These are phyloP conservation scores for Geranium brycei DNA, from an alignment of 345 rosid genomes.

Conservation along the genomic window DNA sequence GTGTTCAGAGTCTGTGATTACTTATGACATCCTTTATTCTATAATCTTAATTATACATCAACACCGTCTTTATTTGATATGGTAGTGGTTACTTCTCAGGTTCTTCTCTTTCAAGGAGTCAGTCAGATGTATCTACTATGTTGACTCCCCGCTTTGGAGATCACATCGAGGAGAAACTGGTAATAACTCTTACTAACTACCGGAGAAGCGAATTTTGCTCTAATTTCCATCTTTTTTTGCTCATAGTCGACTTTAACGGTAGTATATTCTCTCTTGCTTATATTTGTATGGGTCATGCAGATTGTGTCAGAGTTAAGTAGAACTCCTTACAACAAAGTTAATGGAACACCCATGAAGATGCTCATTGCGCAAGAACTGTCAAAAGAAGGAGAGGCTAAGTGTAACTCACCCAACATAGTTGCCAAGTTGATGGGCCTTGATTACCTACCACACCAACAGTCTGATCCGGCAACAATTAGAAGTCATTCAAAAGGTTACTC, in stretches of 20 bases:
- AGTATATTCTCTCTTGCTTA: slow-evolving; percentile 8
- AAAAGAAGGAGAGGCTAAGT: slow-evolving; percentile 50
- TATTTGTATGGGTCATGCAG: slow-evolving; percentile 24
- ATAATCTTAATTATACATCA: too few species aligned
- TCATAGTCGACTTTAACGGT: background rate
- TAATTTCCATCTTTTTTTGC: background rate
- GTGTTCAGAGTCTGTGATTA: background rate
- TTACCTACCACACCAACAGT: slow-evolving; percentile 48
- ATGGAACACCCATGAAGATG: slow-evolving; percentile 67
- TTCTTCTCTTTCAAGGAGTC: slow-evolving; percentile 58
- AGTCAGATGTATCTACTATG: slow-evolving; percentile 51
- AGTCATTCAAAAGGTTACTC: slow-evolving; percentile 44
- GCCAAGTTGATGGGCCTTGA: slow-evolving; percentile 99
- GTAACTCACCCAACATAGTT: slow-evolving; percentile 54
- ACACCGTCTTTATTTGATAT: too few species aligned
- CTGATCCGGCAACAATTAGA: slow-evolving; percentile 31
- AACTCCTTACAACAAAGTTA: slow-evolving; percentile 43
- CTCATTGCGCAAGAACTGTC: slow-evolving; percentile 80
- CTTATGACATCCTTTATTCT: slow-evolving; percentile 3
- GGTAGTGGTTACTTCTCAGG: slow-evolving; percentile 16
- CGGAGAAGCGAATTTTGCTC: slow-evolving; percentile 7
- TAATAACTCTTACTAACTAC: slow-evolving; percentile 16
- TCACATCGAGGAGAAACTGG: slow-evolving; percentile 55
- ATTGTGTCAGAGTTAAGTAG: slow-evolving; percentile 40
- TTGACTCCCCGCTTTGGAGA: slow-evolving; percentile 31